Conservation (phyloP, 192 early-diverging fungal genomes). For the Helicostylum pulchrum region DNA sequence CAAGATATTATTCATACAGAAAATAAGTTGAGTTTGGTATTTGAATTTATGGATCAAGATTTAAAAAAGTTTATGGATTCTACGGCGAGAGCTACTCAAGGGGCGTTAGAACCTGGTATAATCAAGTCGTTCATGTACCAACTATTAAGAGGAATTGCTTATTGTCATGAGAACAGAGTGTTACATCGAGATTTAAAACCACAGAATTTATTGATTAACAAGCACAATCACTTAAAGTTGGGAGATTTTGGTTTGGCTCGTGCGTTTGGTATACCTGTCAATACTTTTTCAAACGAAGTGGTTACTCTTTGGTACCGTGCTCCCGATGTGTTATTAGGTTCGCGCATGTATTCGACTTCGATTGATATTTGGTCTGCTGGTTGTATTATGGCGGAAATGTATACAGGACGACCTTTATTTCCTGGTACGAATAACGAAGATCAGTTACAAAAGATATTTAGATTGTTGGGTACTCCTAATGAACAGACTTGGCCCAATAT, state of each 20-base stretch:
- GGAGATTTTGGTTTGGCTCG: conserved; percentile 87
- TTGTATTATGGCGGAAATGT: conserved; percentile 97
- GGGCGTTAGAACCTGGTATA: conserved; percentile 55
- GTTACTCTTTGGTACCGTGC: conserved; percentile 99
- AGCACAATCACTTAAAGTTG: conserved; percentile 74
- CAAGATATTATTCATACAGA: conserved; percentile 86
- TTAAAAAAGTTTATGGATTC: conserved; percentile 85
- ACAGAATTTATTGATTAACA: conserved; percentile 80
- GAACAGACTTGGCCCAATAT: conserved; percentile 76
- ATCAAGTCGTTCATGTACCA: conserved; percentile 86
- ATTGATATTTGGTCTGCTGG: conserved; percentile 99
- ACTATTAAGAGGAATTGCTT: conserved; percentile 75
- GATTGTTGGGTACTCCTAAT: conserved; percentile 74
- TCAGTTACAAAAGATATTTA: conserved; percentile 77
- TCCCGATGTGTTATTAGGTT: conserved; percentile 92
- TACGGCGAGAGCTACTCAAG: conserved; percentile 59
- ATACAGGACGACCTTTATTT: conserved; percentile 73
- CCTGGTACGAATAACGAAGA: conserved; percentile 80
- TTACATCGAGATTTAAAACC: conserved; percentile 84
- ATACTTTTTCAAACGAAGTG: conserved; percentile 97
- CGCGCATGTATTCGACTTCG: conserved; percentile 87
- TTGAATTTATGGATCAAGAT: conserved; percentile 87
- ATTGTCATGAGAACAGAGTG: conserved; percentile 81
- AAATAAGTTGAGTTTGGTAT: conserved; percentile 79
- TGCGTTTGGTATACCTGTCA: conserved; percentile 82